Evolutionary conservation across 2,329 filamentous ascomycete species (phyloP).

Genomic region (Aureobasidium uvarum): DNA sequence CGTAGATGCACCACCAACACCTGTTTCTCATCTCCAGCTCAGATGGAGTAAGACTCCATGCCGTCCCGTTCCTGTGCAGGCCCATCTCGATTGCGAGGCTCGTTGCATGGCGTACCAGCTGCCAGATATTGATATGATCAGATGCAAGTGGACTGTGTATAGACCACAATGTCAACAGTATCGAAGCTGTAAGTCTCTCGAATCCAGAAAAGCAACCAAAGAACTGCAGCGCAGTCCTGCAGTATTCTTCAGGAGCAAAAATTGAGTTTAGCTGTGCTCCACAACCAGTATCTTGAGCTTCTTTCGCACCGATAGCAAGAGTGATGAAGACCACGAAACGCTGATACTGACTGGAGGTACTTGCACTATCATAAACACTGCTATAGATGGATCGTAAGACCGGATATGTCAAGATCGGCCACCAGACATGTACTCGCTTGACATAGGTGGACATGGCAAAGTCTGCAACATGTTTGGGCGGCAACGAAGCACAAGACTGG

Average conservation of each 20-base stretch:
- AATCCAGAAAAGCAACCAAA: neutral
- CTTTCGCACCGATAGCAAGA: neutral
- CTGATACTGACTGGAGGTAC: neutral
- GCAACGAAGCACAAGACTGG: neutral
- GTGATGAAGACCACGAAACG: neutral
- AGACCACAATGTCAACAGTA: too few relatives aligned
- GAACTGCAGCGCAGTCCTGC: neutral
- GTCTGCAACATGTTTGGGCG: neutral
- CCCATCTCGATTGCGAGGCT: too few relatives aligned
- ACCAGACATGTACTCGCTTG: neutral
- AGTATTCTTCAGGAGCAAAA: neutral
- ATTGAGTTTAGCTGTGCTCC: neutral
- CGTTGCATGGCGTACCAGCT: too few relatives aligned
- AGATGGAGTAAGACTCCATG: too few relatives aligned
- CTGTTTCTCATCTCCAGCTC: too few relatives aligned
- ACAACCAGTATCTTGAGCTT: neutral
- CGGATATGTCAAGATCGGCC: neutral
- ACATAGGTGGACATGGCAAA: neutral
- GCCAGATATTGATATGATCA: too few relatives aligned
- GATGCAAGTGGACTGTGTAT: too few relatives aligned
- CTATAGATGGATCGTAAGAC: neutral
- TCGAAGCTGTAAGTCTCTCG: neutral
- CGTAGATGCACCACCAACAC: too few relatives aligned
- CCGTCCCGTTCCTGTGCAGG: too few relatives aligned
- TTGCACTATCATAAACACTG: neutral